Evolutionary conservation across 495 filamentous ascomycete genomes (phyloP).

Genomic region (Penicillium crystallinum): DNA sequence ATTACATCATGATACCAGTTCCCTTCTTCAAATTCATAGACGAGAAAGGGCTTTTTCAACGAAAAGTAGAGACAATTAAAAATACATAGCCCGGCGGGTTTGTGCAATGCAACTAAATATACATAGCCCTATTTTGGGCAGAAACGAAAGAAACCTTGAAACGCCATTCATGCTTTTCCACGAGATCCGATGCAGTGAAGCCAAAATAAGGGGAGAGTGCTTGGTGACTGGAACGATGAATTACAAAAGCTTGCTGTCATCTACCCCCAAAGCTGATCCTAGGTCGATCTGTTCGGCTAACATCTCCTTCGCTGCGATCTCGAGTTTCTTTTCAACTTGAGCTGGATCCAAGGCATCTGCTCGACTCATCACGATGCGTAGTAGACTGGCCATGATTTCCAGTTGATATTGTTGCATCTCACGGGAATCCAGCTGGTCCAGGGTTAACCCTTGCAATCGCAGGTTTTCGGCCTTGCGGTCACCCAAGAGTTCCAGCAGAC

Average conservation of each 20-base stretch:
- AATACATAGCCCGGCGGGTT: not conserved
- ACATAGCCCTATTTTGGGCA: not conserved
- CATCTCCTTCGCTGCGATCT: constrained; percentile 51
- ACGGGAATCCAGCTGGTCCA: constrained; percentile 35
- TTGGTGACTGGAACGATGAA: not conserved
- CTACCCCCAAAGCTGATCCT: constrained; percentile 24
- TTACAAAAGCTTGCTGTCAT: constrained; percentile 29
- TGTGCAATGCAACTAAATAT: not conserved
- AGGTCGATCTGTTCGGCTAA: constrained; percentile 37
- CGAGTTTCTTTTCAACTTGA: constrained; percentile 38
- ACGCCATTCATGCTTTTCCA: constrained; percentile 2
- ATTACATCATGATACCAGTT: constrained; percentile 1
- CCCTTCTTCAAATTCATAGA: too few relatives aligned
- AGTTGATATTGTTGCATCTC: constrained; percentile 46
- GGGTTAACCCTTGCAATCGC: constrained; percentile 29
- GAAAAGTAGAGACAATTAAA: not conserved
- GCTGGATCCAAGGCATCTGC: constrained; percentile 27
- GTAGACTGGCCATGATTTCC: constrained; percentile 45
- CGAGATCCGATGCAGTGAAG: not conserved
- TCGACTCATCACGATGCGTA: constrained; percentile 48
- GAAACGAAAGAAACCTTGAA: not conserved
- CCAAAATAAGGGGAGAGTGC: not conserved
- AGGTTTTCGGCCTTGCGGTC: constrained; percentile 34
- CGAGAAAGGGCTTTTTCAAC: not conserved
- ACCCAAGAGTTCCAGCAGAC: constrained; percentile 33